These are phyloP conservation scores for Diaporthe sp. DNA, from an alignment of 2,329 filamentous ascomycete species.

Conservation along the genomic window DNA sequence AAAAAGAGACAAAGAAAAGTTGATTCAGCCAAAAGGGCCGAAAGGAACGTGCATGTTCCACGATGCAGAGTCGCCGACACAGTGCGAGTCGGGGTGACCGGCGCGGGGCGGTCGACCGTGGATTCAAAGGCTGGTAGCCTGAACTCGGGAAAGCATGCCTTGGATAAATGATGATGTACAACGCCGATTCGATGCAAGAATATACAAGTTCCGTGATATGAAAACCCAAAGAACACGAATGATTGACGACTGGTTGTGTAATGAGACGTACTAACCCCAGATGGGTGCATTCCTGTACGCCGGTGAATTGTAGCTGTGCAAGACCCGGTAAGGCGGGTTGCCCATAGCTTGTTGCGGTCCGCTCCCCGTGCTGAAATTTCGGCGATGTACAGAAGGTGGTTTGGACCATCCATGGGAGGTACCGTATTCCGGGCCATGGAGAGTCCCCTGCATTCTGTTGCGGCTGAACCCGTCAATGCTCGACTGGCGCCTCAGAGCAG, in stretches of 20 bases:
- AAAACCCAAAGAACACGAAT: background rate
- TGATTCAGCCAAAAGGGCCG: background rate
- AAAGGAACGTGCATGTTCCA: background rate
- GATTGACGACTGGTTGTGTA: background rate
- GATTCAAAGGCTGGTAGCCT: background rate
- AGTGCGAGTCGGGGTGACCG: background rate
- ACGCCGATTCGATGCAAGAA: slow-evolving; percentile 30
- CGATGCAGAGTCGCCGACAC: background rate
- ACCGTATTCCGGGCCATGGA: slow-evolving; percentile 7
- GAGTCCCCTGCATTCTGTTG: slow-evolving; percentile 22
- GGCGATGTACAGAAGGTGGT: slow-evolving; percentile 53
- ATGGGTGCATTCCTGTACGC: slow-evolving; percentile 68
- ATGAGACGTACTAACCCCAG: slow-evolving; percentile 60
- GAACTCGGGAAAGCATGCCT: background rate
- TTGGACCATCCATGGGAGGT: slow-evolving; percentile 23
- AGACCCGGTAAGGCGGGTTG: slow-evolving; percentile 62
- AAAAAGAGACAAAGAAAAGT: slow-evolving; percentile 20
- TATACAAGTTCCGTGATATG: slow-evolving; percentile 25
- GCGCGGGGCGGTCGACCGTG: background rate
- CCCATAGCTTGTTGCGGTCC: slow-evolving; percentile 43
- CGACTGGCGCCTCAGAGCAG: slow-evolving; percentile 31
- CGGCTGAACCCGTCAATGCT: slow-evolving; percentile 29
- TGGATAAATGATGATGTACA: slow-evolving; percentile 23
- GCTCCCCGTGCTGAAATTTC: slow-evolving; percentile 55
- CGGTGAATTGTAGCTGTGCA: slow-evolving; percentile 72